Conservation (phyloP, 2,329 filamentous ascomycete genomes). For the Fusarium sp. region DNA sequence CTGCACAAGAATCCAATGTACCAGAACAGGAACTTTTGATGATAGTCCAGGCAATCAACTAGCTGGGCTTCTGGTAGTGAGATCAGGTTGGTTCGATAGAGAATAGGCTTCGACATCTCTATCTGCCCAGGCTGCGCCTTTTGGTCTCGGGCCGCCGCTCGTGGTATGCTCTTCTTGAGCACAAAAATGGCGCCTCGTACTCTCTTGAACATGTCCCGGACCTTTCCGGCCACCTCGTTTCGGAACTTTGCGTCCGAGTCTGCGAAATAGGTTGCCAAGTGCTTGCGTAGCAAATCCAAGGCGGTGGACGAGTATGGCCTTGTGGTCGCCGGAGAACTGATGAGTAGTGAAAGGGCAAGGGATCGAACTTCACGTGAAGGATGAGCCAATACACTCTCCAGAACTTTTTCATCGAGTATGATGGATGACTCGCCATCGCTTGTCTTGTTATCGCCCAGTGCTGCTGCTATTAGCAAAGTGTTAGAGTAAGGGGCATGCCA, state of each 20-base stretch:
- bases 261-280: slow-evolving; percentile 78
- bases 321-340: slow-evolving; percentile 79
- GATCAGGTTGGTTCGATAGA: slow-evolving; percentile 54
- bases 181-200: slow-evolving; percentile 73
- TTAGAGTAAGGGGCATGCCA: background rate
- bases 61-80: slow-evolving; percentile 52
- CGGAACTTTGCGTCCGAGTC: slow-evolving; percentile 89
- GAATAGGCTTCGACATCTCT: slow-evolving; percentile 41
- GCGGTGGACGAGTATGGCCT: slow-evolving; percentile 74
- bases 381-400: slow-evolving; percentile 65
- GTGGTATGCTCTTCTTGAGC: slow-evolving; percentile 58
- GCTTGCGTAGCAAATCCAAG: slow-evolving; percentile 70
- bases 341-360: slow-evolving; percentile 83
- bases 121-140: slow-evolving; percentile 43
- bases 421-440: slow-evolving; percentile 42
- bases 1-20: slow-evolving; percentile 77
- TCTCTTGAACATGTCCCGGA: slow-evolving; percentile 81
- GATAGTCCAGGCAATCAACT: slow-evolving; percentile 57
- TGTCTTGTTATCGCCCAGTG: slow-evolving; percentile 37
- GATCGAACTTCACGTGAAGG: slow-evolving; percentile 75
- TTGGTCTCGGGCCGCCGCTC: slow-evolving; percentile 48
- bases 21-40: slow-evolving; percentile 76
- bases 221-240: slow-evolving; percentile 80
- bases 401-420: slow-evolving; percentile 53
- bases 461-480: slow-evolving; percentile 39